A percentile compares a stretch with the other conserved stretches of the same genome.
Evolutionary conservation across 345 rosid species (phyloP).

Genomic region (Salix viminalis): DNA sequence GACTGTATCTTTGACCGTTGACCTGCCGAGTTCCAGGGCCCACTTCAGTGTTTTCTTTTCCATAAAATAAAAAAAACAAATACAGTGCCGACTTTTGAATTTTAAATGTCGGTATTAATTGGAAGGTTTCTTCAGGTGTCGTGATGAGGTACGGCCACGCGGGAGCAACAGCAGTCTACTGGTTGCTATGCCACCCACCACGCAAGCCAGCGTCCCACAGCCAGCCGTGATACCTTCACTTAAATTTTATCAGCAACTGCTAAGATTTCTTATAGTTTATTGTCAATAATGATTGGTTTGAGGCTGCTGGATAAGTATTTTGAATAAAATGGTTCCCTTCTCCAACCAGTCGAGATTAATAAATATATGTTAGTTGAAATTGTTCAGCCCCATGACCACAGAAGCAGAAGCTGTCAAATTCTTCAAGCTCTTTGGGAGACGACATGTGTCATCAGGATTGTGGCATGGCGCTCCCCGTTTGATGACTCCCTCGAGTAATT

Average conservation of each 20-base stretch:
- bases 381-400: not conserved
- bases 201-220: not conserved
- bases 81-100: not conserved
- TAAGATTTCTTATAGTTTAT: not conserved
- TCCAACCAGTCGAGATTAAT: not conserved
- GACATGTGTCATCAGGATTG: not conserved
- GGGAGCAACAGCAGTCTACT: not conserved
- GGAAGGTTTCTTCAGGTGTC: not conserved
- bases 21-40: not conserved
- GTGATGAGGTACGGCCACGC: too few species aligned
- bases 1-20: conserved; percentile 17
- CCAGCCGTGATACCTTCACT: not conserved
- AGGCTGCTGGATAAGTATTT: too few species aligned
- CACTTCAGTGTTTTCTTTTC: not conserved
- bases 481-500: not conserved
- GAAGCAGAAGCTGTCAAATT: not conserved
- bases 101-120: not conserved
- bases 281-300: not conserved
- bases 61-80: too few species aligned
- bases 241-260: not conserved
- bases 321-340: too few species aligned
- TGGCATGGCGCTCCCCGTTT: not conserved
- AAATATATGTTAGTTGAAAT: not conserved
- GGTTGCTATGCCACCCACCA: not conserved
- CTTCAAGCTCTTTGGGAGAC: not conserved